Base-by-base conservation (phyloP, 1,139 yeast species). In the Torulaspora globosa region DNA sequence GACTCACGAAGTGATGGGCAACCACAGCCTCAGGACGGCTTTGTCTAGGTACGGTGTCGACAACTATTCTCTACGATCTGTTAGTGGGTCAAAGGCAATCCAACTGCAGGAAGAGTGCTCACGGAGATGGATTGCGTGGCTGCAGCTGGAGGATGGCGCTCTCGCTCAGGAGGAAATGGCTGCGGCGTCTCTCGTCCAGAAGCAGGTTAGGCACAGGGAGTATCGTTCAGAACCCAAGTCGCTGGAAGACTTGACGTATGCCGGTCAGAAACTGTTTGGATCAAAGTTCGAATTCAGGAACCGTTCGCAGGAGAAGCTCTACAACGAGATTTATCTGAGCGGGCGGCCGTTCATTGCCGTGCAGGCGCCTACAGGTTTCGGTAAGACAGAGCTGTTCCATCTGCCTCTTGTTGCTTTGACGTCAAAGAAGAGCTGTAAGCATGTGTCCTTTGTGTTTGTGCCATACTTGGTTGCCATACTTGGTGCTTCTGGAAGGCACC, bases 371-470 rank as follows among this genome's bases (percentile, higher is more conserved):
- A 14, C 38, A 6, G 29, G 38, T 5, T 35, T 19, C 15, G 38
- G 38, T 11, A 35, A 35, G 27, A 35, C 38, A 12, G 38, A 35
- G 38, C 28, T 35, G 12, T 35, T 35, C 27, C 38, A 21, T 18
- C 27, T 35, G 27, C 38, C 38, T 5, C 14, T 35, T 14, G 16
- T 35, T 9, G 38, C 38, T 3, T 15, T 35, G 27, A 28, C 38
- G 24, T 35, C 38, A 14, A 35, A 35, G 27, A 35, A 11, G 16
- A 15, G 28, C 27, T 18, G 26, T 10, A 36, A 36, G 21, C 21
- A 36, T 14, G 39, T 36, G 2, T 36, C 39, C 11, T 36, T 36
- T 24, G 21, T 36, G 31, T 36, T 36, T 24, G 39, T 36, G 5
- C 39, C 21, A n/a, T 26, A 21, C 23, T 5, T 21, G 5, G 8